These are phyloP conservation scores for Noccaea caerulescens DNA, from an alignment of 345 rosid genomes.

Conservation along the genomic window DNA sequence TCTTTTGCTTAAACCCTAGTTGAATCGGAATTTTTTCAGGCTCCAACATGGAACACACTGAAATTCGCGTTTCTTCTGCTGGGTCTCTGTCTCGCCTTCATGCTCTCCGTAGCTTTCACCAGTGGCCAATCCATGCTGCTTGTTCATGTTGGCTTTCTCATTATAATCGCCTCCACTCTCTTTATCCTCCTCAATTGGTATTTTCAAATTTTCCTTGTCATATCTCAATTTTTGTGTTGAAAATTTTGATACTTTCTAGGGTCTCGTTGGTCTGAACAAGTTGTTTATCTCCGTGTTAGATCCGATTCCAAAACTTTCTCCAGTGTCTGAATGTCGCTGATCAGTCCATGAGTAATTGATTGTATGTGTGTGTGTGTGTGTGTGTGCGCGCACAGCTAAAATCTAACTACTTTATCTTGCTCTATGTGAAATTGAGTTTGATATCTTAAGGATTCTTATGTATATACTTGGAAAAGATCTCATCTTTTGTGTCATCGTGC, in stretches of 20 bases:
- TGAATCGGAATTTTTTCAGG: constrained; percentile 49
- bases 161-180: constrained; percentile 70
- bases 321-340: background rate
- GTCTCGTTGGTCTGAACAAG: background rate
- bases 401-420: too few species aligned
- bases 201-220: constrained; percentile 8
- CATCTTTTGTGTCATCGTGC: background rate
- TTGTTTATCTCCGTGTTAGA: background rate
- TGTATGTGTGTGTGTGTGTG: too few species aligned
- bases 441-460: background rate
- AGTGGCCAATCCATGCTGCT: constrained; percentile 70
- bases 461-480: constrained; percentile 1
- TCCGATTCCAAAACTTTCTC: background rate
- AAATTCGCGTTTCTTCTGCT: constrained; percentile 74
- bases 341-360: background rate
- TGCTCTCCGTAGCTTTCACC: constrained; percentile 84
- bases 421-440: constrained; percentile 4
- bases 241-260: background rate
- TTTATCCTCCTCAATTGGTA: constrained; percentile 88
- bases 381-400: too few species aligned
- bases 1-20: constrained; percentile 12
- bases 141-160: constrained; percentile 73
- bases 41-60: constrained; percentile 79
- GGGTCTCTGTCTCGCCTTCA: constrained; percentile 69
- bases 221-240: background rate